A percentile compares a stretch with the other conserved stretches of the same genome.
Conservation (phyloP, 2,329 filamentous ascomycete genomes). For the Xylariaceae sp. region DNA sequence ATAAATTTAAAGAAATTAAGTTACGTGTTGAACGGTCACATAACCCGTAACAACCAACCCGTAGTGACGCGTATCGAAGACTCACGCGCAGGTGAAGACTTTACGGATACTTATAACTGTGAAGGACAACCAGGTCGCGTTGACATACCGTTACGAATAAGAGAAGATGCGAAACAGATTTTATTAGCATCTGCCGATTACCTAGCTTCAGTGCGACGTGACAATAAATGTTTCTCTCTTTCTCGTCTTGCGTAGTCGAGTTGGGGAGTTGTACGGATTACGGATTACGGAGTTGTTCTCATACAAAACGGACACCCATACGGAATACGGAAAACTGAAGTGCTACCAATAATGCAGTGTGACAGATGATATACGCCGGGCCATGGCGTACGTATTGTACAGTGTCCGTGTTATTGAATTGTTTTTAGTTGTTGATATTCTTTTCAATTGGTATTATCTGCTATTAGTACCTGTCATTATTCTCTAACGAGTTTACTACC, state of each 20-base stretch:
- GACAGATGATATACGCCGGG: neutral
- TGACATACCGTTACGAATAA: slow-evolving; percentile 3
- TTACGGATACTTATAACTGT: neutral
- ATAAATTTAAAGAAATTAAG: too few species aligned
- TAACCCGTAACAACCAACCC: too few species aligned
- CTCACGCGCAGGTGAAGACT: neutral
- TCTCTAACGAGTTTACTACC: too few species aligned
- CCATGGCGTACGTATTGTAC: slow-evolving; percentile 1
- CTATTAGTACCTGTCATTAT: too few species aligned
- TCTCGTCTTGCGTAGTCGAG: slow-evolving; percentile 3
- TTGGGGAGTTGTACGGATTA: slow-evolving; percentile 6
- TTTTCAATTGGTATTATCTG: neutral
- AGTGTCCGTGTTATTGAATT: neutral
- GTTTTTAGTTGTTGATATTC: neutral
- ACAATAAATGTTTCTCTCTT: slow-evolving; percentile 10
- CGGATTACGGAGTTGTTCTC: neutral
- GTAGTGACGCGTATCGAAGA: too few species aligned
- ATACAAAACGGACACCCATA: too few species aligned
- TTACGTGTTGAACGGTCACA: too few species aligned
- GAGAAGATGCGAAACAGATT: slow-evolving; percentile 1
- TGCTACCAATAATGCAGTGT: neutral
- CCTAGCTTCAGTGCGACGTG: slow-evolving; percentile 13
- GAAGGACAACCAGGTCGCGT: neutral
- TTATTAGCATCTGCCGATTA: slow-evolving; percentile 7
- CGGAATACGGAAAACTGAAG: too few species aligned